Evolutionary conservation across 164 flowering plant genomes (phyloP), one percentile per base, ranked within the genome.

Genomic region (Vitis cinerea): DNA sequence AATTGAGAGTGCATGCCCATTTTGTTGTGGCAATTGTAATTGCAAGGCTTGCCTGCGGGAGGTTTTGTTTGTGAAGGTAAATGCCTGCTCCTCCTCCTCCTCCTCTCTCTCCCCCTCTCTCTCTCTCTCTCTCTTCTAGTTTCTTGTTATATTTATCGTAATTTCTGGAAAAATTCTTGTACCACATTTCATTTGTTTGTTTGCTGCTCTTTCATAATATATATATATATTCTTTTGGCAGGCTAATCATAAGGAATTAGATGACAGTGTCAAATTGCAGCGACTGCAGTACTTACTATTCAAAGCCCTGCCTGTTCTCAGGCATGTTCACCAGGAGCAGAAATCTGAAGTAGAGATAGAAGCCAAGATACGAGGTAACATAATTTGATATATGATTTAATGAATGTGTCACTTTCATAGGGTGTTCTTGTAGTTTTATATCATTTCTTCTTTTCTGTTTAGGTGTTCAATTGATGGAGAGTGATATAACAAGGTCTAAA

Each of bases 11-110:
- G 78, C 81, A 15, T 93, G 98, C 65, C 98, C 98, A 23, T 83
- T 77, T 70, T 93, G 98, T 70, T 74, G 85, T 63, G 85, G 90
- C 17, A 84, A 87, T 71, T 93, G 98, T 84, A 93, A 90, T 79
- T 93, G 98, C 86, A 88, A 80, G 75, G 72, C 79, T 57, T 93
- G 98, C 80, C 86, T 92, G 54, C 83, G 79, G 67, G 81, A 71
- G 59, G 71, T 79, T 66, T 12, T 76, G 19, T 66, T 61, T 59
- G 47, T 63, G 37, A 70, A 72, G 85, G 90, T 87, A 59, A 17
- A 64, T 68, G 69, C 44, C 63, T n/a, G 50, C 8, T 37, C 4
- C 44, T 37, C 7, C 44, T 9, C 37, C 57, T 51, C 11, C 27
- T 51, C 44, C 6, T 2, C 29, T 64, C 8, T 47, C 2, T 47